phyloP scores from a whole-genome alignment of 768 basidiomycete species.

The Suillus subluteus region DNA sequence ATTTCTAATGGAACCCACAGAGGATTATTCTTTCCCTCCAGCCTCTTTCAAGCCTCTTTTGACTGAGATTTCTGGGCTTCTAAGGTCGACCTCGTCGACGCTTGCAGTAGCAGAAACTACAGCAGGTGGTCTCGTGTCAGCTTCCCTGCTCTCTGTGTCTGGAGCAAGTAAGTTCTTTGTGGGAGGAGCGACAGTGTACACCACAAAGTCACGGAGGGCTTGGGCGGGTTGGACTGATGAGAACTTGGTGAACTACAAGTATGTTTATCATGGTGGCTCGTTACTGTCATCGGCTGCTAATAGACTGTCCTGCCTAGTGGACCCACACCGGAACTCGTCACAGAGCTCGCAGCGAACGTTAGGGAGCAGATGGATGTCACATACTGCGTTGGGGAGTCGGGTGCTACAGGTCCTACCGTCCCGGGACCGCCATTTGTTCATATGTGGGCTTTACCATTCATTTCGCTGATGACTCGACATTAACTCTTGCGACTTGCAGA shows the following conservation, averaged over 20 bases:
- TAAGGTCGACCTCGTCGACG: conserved; percentile 18
- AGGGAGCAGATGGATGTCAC: conserved; percentile 19
- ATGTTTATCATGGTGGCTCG: not conserved
- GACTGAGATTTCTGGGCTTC: conserved; percentile 18
- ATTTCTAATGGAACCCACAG: conserved; percentile 5
- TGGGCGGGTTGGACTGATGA: conserved; percentile 26
- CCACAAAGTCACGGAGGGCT: conserved; percentile 17
- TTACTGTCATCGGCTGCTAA: not conserved
- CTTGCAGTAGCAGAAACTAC: conserved; percentile 26
- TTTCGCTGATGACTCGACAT: not conserved
- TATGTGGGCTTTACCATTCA: conserved; percentile 13
- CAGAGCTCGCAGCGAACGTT: conserved; percentile 20
- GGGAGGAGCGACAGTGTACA: conserved; percentile 24
- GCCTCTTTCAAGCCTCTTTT: conserved; percentile 19
- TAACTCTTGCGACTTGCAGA: conserved; percentile 3
- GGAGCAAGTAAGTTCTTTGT: conserved; percentile 24
- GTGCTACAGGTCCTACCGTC: conserved; percentile 24
- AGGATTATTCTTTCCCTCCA: conserved; percentile 20
- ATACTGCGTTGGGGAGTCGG: conserved; percentile 24
- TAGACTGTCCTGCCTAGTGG: conserved; percentile 14
- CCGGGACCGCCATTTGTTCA: conserved; percentile 9
- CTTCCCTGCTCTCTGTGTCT: conserved; percentile 20
- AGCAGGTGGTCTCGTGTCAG: conserved; percentile 26
- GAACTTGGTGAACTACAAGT: conserved; percentile 20
- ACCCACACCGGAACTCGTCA: conserved; percentile 22